Evolutionary conservation across 2,329 filamentous ascomycete species (phyloP).

Genomic region (Trichophyton rubrum): DNA sequence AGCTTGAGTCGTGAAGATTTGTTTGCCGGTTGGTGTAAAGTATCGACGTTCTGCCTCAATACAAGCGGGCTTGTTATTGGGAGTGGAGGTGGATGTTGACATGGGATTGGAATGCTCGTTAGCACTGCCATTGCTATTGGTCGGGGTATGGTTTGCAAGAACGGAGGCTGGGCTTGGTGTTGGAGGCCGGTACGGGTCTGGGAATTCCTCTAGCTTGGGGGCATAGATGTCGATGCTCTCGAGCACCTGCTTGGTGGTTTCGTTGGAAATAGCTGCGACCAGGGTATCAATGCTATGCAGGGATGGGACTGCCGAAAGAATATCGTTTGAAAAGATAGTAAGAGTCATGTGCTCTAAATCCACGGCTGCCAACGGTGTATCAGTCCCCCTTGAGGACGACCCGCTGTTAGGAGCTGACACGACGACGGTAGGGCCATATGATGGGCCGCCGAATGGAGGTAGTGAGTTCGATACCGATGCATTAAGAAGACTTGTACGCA

Average conservation of each 20-base stretch:
- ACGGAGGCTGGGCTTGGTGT: slow-evolving; percentile 1
- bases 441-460: slow-evolving; percentile 12
- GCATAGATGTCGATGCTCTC: slow-evolving; percentile 25
- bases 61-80: slow-evolving; percentile 7
- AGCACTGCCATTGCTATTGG: slow-evolving; percentile 9
- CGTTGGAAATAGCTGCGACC: slow-evolving; percentile 34
- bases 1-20: slow-evolving; percentile 27
- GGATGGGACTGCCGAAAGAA: slow-evolving; percentile 32
- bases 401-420: slow-evolving; percentile 24
- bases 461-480: slow-evolving; percentile 7
- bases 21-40: slow-evolving; percentile 17
- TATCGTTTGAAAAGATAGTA: slow-evolving; percentile 29
- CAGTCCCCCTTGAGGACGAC: slow-evolving; percentile 20
- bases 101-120: background rate
- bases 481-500: slow-evolving; percentile 6
- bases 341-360: slow-evolving; percentile 32
- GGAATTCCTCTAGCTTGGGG: slow-evolving; percentile 11
- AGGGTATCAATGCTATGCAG: slow-evolving; percentile 38
- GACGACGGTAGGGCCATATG: slow-evolving; percentile 26
- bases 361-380: slow-evolving; percentile 31
- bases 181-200: slow-evolving; percentile 9
- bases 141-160: background rate
- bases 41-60: slow-evolving; percentile 2
- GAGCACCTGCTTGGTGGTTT: slow-evolving; percentile 28
- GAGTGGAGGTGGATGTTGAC: background rate